Conservation (phyloP, 108 stramenopile species). For the Parietichytrium sp. region DNA sequence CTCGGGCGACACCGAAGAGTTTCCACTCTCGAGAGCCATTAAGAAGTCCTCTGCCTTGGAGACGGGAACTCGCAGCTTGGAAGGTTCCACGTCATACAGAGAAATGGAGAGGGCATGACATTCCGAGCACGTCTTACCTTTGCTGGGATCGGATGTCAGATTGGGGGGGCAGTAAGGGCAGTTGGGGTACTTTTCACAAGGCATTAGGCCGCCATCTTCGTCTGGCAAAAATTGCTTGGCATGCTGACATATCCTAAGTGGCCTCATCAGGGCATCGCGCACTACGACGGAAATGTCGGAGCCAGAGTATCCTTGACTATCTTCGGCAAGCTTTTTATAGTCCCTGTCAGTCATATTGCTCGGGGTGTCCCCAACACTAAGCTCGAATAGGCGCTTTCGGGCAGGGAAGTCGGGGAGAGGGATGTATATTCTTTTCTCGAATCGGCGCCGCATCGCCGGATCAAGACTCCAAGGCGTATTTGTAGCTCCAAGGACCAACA, state of each 20-base stretch:
- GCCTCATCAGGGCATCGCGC: constrained; percentile 96
- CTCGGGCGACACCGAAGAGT: constrained; percentile 78
- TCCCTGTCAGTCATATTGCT: constrained; percentile 76
- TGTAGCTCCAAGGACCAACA: constrained; percentile 89
- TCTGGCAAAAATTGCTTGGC: constrained; percentile 78
- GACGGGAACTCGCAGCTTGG: constrained; percentile 55
- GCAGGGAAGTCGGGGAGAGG: constrained; percentile 87
- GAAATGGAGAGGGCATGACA: constrained; percentile 85
- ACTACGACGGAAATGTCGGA: constrained; percentile 90
- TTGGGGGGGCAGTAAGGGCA: constrained; percentile 82
- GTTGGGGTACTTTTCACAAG: constrained; percentile 58
- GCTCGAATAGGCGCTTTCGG: constrained; percentile 81
- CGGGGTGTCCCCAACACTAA: constrained; percentile 82
- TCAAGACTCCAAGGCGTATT: constrained; percentile 99
- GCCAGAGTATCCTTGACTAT: constrained; percentile 82
- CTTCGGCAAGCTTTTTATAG: constrained; percentile 73
- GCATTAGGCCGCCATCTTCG: background rate
- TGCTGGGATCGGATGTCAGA: constrained; percentile 48
- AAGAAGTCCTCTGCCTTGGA: constrained; percentile 56
- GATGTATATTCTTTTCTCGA: constrained; percentile 98
- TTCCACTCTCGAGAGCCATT: constrained; percentile 43
- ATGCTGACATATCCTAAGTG: constrained; percentile 84
- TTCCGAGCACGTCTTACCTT: constrained; percentile 72
- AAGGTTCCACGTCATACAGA: constrained; percentile 85
- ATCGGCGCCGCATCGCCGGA: constrained; percentile 96